Evolutionary conservation across 2,329 filamentous ascomycete genomes (phyloP).

Genomic region (Sclerotinia minor): DNA sequence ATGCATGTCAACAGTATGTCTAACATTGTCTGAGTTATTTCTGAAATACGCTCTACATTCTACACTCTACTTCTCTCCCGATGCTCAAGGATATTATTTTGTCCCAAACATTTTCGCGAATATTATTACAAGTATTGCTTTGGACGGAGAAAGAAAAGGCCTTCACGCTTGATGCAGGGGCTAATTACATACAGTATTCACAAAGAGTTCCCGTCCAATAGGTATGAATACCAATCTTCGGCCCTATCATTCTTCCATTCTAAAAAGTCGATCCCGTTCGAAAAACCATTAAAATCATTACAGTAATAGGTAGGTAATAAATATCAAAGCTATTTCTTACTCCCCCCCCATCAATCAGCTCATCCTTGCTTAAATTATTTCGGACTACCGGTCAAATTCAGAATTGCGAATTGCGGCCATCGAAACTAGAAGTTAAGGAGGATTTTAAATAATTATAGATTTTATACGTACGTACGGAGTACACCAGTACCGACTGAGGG

Average conservation of each 20-base stretch:
- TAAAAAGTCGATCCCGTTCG: not conserved
- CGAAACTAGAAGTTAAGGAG: not conserved
- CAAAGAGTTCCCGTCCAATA: not conserved
- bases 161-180: constrained; percentile 14
- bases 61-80: too few species aligned
- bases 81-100: not conserved
- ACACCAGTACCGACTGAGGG: too few species aligned
- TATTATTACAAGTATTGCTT: not conserved
- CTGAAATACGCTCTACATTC: not conserved
- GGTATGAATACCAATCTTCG: constrained; percentile 4
- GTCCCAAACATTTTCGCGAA: not conserved
- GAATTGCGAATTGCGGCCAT: not conserved
- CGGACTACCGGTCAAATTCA: not conserved
- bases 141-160: not conserved
- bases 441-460: too few species aligned
- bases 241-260: constrained; percentile 1
- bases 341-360: not conserved
- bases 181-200: too few species aligned
- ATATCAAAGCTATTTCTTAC: not conserved
- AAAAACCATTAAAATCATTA: not conserved
- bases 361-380: not conserved
- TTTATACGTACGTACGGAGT: too few species aligned
- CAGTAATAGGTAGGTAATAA: too few species aligned
- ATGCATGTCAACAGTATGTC: constrained; percentile 8
- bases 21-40: not conserved